Evolutionary conservation across 1,284 basidiomycete species (phyloP).

Genomic region (Ustilago lituana): DNA sequence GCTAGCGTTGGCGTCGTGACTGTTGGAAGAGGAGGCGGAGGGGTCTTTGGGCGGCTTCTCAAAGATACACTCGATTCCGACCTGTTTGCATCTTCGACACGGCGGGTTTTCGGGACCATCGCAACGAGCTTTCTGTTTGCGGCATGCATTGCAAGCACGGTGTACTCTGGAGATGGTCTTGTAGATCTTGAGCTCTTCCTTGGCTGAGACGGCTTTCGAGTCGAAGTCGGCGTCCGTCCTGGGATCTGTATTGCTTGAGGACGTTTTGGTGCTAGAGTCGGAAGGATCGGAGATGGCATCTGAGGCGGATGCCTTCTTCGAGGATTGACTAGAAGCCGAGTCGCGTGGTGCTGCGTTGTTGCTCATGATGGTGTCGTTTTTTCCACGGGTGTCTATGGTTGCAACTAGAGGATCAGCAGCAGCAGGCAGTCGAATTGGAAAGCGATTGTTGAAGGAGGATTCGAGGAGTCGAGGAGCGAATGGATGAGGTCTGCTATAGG

Average conservation of each 20-base stretch:
- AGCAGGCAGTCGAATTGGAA: no score
- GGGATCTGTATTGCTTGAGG: background rate
- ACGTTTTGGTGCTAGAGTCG: background rate
- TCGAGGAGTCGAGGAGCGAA: no score
- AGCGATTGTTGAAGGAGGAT: background rate
- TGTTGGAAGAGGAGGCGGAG: background rate
- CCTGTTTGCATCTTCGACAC: slow-evolving; percentile 86
- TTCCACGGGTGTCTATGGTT: no score
- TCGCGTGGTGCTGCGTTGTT: slow-evolving; percentile 8
- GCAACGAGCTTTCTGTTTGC: slow-evolving; percentile 49
- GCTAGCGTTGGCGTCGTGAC: slow-evolving; percentile 71
- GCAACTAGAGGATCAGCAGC: no score
- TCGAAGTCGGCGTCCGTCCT: slow-evolving; percentile 15
- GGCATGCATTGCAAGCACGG: slow-evolving; percentile 52
- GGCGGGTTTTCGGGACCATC: slow-evolving; percentile 73
- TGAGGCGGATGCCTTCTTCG: slow-evolving; percentile 4
- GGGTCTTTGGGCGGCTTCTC: slow-evolving; percentile 90
- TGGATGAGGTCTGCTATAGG: background rate
- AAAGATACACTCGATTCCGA: slow-evolving; percentile 84
- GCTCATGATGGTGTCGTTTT: slow-evolving; percentile 4
- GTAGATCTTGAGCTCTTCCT: slow-evolving; percentile 41
- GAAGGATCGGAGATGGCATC: slow-evolving; percentile 3
- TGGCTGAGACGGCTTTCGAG: slow-evolving; percentile 1
- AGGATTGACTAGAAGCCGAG: background rate
- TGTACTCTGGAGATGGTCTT: slow-evolving; percentile 48